phyloP scores from a whole-genome alignment of 495 filamentous ascomycete genomes.

The Daldinia vernicosa region DNA sequence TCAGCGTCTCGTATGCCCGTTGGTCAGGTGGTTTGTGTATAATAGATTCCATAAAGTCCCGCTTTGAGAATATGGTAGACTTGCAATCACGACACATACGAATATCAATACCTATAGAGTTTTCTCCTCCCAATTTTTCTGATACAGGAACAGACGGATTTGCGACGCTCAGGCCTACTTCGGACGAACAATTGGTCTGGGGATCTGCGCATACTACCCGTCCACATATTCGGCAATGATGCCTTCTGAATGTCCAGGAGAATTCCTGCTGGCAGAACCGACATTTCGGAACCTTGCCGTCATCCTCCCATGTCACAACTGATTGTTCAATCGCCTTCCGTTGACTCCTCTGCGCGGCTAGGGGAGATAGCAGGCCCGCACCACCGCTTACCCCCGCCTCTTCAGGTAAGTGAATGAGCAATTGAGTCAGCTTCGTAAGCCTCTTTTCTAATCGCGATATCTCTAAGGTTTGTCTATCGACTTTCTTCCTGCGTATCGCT shows the following conservation, averaged over 20 bases:
- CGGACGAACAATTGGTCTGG: slow-evolving; percentile 81
- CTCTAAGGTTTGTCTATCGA: slow-evolving; percentile 86
- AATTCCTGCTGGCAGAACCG: slow-evolving; percentile 97
- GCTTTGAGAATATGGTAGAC: slow-evolving; percentile 80
- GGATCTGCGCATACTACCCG: slow-evolving; percentile 90
- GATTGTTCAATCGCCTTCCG: slow-evolving; percentile 87
- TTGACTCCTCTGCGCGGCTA: slow-evolving; percentile 64
- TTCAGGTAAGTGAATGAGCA: slow-evolving; percentile 75
- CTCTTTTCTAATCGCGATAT: slow-evolving; percentile 89
- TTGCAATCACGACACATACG: slow-evolving; percentile 93
- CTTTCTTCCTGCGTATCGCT: slow-evolving; percentile 72
- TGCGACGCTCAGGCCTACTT: slow-evolving; percentile 81
- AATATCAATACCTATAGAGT: slow-evolving; percentile 75
- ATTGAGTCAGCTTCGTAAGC: slow-evolving; percentile 86
- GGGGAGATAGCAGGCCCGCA: slow-evolving; percentile 45
- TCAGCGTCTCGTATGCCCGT: slow-evolving; percentile 83
- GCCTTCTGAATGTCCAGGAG: slow-evolving; percentile 85
- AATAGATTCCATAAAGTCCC: slow-evolving; percentile 80
- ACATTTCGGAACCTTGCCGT: slow-evolving; percentile 78
- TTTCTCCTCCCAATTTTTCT: slow-evolving; percentile 50
- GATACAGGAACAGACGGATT: slow-evolving; percentile 34
- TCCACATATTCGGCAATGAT: slow-evolving; percentile 94
- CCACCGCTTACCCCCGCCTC: slow-evolving; percentile 58
- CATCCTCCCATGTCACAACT: slow-evolving; percentile 94
- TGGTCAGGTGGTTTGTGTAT: slow-evolving; percentile 76